phyloP scores from a whole-genome alignment of 177 flowering plant genomes.

The Vitis hybrid region DNA sequence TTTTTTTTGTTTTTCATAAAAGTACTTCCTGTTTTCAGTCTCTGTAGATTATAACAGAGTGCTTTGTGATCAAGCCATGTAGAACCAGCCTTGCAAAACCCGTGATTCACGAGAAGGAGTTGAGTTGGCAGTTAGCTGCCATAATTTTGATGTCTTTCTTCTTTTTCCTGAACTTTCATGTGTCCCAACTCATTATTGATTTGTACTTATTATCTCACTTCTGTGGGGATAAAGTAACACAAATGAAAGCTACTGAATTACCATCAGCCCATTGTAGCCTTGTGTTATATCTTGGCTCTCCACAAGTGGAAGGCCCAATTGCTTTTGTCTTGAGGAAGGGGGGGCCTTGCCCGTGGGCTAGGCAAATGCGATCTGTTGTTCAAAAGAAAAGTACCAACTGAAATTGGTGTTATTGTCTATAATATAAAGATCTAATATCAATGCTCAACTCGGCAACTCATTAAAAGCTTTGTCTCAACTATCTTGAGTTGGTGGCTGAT shows the following conservation, averaged over 20 bases:
- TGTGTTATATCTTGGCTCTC: background rate
- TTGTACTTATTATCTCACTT: background rate
- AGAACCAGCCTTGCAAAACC: constrained; percentile 17
- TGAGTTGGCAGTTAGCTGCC: constrained; percentile 27
- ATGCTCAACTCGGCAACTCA: background rate
- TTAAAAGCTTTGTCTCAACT: background rate
- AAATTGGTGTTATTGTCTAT: no score
- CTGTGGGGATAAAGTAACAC: background rate
- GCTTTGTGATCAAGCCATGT: constrained; percentile 5
- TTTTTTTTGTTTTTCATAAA: no score
- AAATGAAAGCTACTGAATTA: constrained; percentile 2
- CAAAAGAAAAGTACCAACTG: no score
- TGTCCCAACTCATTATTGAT: constrained; percentile 7
- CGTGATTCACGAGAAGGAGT: constrained; percentile 33
- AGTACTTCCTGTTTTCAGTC: background rate
- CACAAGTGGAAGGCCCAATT: background rate
- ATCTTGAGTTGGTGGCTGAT: background rate
- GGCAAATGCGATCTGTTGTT: no score
- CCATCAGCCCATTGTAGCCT: background rate
- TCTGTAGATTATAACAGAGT: background rate
- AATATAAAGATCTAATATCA: no score
- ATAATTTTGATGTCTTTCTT: constrained; percentile 7
- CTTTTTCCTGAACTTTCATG: constrained; percentile 22
- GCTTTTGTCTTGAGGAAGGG: no score
- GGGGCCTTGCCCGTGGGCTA: no score